Evolutionary conservation across 2,329 filamentous ascomycete species (phyloP).

Genomic region (Penicillium polonicum): DNA sequence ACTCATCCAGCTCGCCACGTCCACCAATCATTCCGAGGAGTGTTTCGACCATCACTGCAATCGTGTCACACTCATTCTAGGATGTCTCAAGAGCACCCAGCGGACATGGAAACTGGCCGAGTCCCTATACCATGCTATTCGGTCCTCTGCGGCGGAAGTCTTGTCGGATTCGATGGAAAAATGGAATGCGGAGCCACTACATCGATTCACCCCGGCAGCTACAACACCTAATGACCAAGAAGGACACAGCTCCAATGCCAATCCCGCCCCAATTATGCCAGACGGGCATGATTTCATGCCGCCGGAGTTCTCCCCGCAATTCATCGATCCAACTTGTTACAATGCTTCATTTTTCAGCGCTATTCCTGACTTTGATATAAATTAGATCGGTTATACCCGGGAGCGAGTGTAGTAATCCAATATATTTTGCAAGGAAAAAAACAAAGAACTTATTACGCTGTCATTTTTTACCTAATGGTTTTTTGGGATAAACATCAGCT

Average conservation of each 20-base stretch:
- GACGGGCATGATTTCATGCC: slow-evolving; percentile 29
- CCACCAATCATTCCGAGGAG: slow-evolving; percentile 35
- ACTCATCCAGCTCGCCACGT: slow-evolving; percentile 37
- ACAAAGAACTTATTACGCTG: background rate
- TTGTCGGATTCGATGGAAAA: slow-evolving; percentile 30
- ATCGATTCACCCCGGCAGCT: slow-evolving; percentile 22
- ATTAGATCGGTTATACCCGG: slow-evolving; percentile 11
- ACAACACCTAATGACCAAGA: slow-evolving; percentile 21
- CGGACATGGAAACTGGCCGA: slow-evolving; percentile 34
- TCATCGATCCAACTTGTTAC: slow-evolving; percentile 35
- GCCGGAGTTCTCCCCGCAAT: slow-evolving; percentile 27
- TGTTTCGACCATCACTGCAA: slow-evolving; percentile 42
- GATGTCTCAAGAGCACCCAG: slow-evolving; percentile 34
- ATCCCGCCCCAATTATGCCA: slow-evolving; percentile 15
- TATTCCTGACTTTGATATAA: slow-evolving; percentile 29
- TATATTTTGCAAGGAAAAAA: background rate
- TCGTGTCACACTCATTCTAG: slow-evolving; percentile 37
- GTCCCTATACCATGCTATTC: slow-evolving; percentile 28
- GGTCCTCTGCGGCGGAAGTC: slow-evolving; percentile 30
- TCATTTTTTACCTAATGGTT: background rate
- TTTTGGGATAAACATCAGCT: background rate
- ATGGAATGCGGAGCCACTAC: slow-evolving; percentile 29
- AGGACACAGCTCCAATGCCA: slow-evolving; percentile 12
- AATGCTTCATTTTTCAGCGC: slow-evolving; percentile 31
- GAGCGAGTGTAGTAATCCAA: background rate